phyloP scores from a whole-genome alignment of 1,284 basidiomycete genomes.

The Grifola frondosa region DNA sequence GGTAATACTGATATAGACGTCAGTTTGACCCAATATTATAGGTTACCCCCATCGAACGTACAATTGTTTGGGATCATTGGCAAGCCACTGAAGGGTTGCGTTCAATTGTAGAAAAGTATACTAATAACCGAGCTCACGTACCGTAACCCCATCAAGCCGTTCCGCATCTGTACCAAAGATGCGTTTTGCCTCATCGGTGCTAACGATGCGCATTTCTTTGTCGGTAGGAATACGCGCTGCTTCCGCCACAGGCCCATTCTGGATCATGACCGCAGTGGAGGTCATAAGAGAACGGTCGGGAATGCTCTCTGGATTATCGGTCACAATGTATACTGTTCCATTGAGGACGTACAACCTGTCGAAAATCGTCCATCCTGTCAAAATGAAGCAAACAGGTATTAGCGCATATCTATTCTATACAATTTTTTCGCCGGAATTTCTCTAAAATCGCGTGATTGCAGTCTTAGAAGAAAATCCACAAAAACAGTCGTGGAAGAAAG shows the following conservation, averaged over 20 bases:
- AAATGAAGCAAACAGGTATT: too few species aligned
- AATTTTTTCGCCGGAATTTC: too few species aligned
- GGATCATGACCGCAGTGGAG: constrained; percentile 53
- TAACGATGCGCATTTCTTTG: constrained; percentile 75
- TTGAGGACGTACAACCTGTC: constrained; percentile 77
- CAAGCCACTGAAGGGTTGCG: constrained; percentile 52
- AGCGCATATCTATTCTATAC: too few species aligned
- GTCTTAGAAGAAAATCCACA: not conserved
- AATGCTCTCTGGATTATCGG: constrained; percentile 51
- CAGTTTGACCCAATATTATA: not conserved
- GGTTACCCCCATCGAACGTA: constrained; percentile 34
- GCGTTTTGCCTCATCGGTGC: constrained; percentile 61
- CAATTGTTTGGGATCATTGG: constrained; percentile 86
- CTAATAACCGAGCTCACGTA: constrained; percentile 36
- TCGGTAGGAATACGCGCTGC: constrained; percentile 63
- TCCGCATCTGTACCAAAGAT: constrained; percentile 68
- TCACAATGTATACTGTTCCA: constrained; percentile 75
- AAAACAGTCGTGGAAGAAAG: not conserved
- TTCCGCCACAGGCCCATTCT: constrained; percentile 45
- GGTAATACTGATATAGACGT: constrained; percentile 50
- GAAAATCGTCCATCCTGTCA: constrained; percentile 79
- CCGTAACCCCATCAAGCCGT: constrained; percentile 66
- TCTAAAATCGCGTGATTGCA: too few species aligned
- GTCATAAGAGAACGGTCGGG: constrained; percentile 58
- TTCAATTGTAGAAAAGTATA: not conserved